Percentiles rank a stretch among this genome's conserved stretches.
phyloP scores from a whole-genome alignment of 2,329 filamentous ascomycete species.

The Aspergillus carbonarius region DNA sequence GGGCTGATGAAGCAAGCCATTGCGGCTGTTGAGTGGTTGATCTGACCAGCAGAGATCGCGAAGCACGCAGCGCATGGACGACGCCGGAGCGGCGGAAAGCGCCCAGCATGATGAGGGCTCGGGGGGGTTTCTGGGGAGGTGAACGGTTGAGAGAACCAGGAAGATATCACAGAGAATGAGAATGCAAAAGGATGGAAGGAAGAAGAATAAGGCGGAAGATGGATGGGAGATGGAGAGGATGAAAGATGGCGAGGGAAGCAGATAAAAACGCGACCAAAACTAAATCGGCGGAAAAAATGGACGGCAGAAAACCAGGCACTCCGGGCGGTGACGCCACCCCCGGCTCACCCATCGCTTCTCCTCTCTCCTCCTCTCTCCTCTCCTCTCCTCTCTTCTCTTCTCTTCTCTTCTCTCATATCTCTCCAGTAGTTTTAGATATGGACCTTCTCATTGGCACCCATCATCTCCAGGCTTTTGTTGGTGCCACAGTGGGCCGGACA shows the following conservation, averaged over 20 bases:
- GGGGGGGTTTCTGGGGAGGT: background rate
- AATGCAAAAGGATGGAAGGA: constrained; percentile 4
- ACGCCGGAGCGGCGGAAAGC: constrained; percentile 41
- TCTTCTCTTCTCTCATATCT: no score
- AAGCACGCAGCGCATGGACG: constrained; percentile 36
- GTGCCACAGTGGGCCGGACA: no score
- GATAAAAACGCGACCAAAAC: no score
- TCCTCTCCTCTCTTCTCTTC: no score
- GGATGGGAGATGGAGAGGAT: background rate
- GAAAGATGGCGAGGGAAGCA: background rate
- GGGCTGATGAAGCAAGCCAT: constrained; percentile 25
- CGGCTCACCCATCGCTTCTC: no score
- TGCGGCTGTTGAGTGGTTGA: constrained; percentile 30
- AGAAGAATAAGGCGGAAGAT: background rate
- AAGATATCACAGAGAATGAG: constrained; percentile 3
- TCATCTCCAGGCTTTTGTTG: no score
- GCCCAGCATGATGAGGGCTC: constrained; percentile 36
- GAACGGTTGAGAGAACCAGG: background rate
- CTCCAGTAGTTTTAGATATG: no score
- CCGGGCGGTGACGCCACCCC: background rate
- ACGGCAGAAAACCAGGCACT: background rate
- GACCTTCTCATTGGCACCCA: no score
- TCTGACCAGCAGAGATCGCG: constrained; percentile 28
- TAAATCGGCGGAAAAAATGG: background rate
- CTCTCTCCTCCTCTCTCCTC: no score